Conservation (phyloP, 129 eudicot genomes). For the Arctium lappa region DNA sequence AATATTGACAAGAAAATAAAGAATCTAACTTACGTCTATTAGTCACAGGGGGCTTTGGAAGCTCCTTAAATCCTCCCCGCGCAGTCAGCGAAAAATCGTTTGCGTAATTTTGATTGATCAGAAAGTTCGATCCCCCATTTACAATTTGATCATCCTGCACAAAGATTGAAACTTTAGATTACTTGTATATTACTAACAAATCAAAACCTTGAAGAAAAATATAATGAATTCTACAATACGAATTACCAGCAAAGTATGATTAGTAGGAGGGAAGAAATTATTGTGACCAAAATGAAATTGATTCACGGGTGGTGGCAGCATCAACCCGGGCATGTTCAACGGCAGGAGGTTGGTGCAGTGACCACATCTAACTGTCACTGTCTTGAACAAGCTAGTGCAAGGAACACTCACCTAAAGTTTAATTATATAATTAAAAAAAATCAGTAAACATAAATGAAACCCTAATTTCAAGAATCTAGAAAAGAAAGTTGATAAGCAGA, state of each 20-base stretch:
- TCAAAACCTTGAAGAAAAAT: not conserved
- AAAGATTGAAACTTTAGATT: not conserved
- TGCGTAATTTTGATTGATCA: constrained; percentile 38
- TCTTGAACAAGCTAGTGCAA: constrained; percentile 75
- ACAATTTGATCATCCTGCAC: constrained; percentile 53
- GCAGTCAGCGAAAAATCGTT: constrained; percentile 33
- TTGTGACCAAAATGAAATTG: constrained; percentile 46
- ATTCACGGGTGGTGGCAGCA: constrained; percentile 40
- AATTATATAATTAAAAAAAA: not conserved
- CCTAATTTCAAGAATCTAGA: constrained; percentile 12
- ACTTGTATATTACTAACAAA: not conserved
- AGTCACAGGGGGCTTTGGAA: constrained; percentile 54
- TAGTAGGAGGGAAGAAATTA: constrained; percentile 39
- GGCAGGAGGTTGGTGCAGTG: constrained; percentile 72
- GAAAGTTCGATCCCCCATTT: constrained; percentile 47
- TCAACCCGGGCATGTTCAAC: constrained; percentile 53
- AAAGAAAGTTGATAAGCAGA: not conserved
- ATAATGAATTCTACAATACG: not conserved
- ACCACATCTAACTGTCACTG: constrained; percentile 78
- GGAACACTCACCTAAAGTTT: constrained; percentile 71
- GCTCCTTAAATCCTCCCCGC: constrained; percentile 45
- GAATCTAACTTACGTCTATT: constrained; percentile 52
- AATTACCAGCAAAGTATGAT: constrained; percentile 42
- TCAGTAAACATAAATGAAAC: constrained; percentile 1
- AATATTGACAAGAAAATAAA: not conserved